Base-by-base conservation (phyloP, 352 stramenopile species). In the Halophytophthora polymorphica region DNA sequence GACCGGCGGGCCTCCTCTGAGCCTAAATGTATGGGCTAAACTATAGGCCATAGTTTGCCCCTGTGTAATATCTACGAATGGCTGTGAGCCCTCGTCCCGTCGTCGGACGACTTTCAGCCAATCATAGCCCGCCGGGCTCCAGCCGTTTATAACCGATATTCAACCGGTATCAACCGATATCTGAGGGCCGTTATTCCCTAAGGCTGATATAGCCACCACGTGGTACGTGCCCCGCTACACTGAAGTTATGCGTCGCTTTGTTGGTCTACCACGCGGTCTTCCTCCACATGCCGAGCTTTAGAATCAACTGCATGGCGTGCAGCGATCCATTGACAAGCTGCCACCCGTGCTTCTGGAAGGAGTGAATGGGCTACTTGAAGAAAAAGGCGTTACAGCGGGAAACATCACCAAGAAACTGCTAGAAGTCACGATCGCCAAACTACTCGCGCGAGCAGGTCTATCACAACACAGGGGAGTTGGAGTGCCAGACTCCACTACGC, bases 251-350 rank as follows among this genome's bases (percentile, higher is more conserved):
- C 18, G 18, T 58, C 13, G 36, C 42, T 15, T 53, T 22, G 10
- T 38, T 60, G 1, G 19, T 55, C 15, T 22, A 37, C 1, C 40
- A 60, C 17, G 10, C 15, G 5, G 13, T 29, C 11, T 56, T 33
- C 40, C 36, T 18, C 55, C 41, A 2, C 41, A 57, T 15, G 22
- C 54, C n/a, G 45, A 54, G 7, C 42, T 61, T 2, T 51, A 61
- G 19, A 54, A 54, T 21, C 41, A 53, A 19, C 28, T 56, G 2
- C 35, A 37, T 6, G 13, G 23, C 5, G 15, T 31, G 22, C 50
- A 57, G 50, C 8, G 14, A 34, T 57, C 50, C 0, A 57, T 57
- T 31, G 19, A 57, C 17, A 43, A 56, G n/a, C 15, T 56, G 11
- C 49, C 40, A 11, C 49, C 39, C 14, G 40, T 50, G 6, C 38